Evolutionary conservation across 192 early-diverging fungal species (phyloP).

Genomic region (Lunasporangiospora selenospora): DNA sequence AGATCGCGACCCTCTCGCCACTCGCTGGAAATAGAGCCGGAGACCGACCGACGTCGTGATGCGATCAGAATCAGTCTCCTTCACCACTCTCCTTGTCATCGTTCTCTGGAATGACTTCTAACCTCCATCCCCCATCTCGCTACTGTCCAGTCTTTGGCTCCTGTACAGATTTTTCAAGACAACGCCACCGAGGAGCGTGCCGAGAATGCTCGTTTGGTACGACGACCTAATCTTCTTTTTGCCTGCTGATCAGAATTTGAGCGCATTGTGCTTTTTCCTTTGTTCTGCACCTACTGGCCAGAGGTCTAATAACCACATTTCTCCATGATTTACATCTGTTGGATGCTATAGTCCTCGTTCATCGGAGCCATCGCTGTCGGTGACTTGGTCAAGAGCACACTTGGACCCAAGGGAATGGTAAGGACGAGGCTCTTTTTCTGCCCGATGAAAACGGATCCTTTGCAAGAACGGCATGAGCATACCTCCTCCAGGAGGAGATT

Average conservation of each 20-base stretch:
- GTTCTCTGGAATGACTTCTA: background rate
- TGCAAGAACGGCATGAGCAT: no score
- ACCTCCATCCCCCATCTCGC: background rate
- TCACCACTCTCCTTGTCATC: background rate
- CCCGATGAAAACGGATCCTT: no score
- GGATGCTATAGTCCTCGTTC: constrained; percentile 75
- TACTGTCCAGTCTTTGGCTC: constrained; percentile 62
- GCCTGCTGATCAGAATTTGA: background rate
- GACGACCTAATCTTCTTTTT: constrained; percentile 2
- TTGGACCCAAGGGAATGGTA: constrained; percentile 99
- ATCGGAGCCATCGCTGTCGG: constrained; percentile 99
- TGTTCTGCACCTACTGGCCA: constrained; percentile 4
- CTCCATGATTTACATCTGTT: background rate
- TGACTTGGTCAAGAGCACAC: constrained; percentile 96
- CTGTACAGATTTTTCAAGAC: constrained; percentile 95
- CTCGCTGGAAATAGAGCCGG: no score
- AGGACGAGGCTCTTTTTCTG: constrained; percentile 15
- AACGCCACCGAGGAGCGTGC: constrained; percentile 96
- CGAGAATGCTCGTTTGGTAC: constrained; percentile 97
- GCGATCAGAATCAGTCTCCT: no score
- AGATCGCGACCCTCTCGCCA: no score
- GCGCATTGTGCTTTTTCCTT: background rate
- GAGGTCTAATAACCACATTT: background rate
- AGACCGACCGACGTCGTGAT: no score
- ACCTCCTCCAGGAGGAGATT: no score